Base-by-base conservation (phyloP, 139 green algal genomes). In the Trebouxia sp. region DNA sequence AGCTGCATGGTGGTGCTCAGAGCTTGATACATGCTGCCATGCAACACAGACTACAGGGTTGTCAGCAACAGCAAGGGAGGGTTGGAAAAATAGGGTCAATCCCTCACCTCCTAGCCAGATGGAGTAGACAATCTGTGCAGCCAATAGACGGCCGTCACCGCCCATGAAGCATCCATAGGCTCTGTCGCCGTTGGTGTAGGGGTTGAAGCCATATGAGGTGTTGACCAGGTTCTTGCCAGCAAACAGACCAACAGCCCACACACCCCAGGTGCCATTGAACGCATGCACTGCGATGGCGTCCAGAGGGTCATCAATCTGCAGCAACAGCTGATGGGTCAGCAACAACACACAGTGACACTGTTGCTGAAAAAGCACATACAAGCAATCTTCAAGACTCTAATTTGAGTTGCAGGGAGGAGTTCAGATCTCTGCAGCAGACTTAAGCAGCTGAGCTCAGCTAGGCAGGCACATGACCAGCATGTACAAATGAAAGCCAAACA, bases 241-340 rank as follows among this genome's bases (percentile, higher is more conserved):
- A 76, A 95, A 91, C 26, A 92, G 75, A 37, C 87, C 89, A 37
- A 84, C 83, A 28, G 84, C 88, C 1, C 92, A 65, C 7, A 91
- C 72, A 37, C 91, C 91, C 89, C 90, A 91, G 11, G 82, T 83
- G 65, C 91, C 92, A 76, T 86, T 90, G 75, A 83, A 88, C 53
- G 88, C 85, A 83, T 98, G 94, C 80, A 98, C 92, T 20, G 94
- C 88, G 35, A 92, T 88, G 35, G 94, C 94, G 66, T 95, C 83
- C 77, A 93, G 85, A 12, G 90, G 90, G 80, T 97, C 94, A 80
- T 97, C 94, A 38, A 96, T 74, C 76, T 89, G 78, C 47, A 82
- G 17, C n/a, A 43, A 47, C 7, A 0, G 37, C n/a, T n/a, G n/a
- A n/a, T n/a, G n/a, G n/a, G n/a, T n/a, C n/a, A n/a, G n/a, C n/a